phyloP scores from a whole-genome alignment of 495 filamentous ascomycete genomes.

The Tuber magnatum region DNA sequence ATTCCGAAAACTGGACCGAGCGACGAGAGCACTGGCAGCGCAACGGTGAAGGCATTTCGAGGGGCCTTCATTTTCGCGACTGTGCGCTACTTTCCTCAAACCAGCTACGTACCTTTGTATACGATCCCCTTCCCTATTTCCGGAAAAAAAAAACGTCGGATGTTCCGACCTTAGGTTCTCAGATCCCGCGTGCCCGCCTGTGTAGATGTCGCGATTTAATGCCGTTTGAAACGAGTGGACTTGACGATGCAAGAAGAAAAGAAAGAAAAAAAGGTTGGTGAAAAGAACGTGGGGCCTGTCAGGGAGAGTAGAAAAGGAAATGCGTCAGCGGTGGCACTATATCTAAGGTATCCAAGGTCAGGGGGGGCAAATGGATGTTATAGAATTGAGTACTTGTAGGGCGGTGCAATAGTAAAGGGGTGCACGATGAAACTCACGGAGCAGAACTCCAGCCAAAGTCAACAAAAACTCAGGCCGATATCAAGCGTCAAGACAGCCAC shows the following conservation, averaged over 20 bases:
- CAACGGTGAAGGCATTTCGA: constrained; percentile 29
- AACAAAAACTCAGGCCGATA: constrained; percentile 32
- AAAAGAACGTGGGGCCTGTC: constrained; percentile 38
- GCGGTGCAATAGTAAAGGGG: constrained; percentile 31
- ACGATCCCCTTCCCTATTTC: constrained; percentile 6
- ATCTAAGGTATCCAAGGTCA: constrained; percentile 20
- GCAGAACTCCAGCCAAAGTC: constrained; percentile 34
- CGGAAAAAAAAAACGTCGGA: neutral
- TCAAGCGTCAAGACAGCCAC: constrained; percentile 14
- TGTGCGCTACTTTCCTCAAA: constrained; percentile 8
- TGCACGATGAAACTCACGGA: constrained; percentile 34
- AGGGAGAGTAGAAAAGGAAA: constrained; percentile 23
- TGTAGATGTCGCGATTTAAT: constrained; percentile 16
- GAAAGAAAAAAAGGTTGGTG: constrained; percentile 20
- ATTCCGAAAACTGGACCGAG: constrained; percentile 24
- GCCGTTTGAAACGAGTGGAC: constrained; percentile 29
- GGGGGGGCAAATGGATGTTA: constrained; percentile 26
- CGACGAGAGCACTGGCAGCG: constrained; percentile 33
- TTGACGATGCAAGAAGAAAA: constrained; percentile 21
- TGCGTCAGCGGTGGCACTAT: constrained; percentile 26
- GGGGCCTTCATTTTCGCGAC: constrained; percentile 32
- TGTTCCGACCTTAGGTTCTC: constrained; percentile 13
- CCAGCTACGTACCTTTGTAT: constrained; percentile 6
- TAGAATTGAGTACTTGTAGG: constrained; percentile 24
- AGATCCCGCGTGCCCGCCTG: constrained; percentile 15